Conservation (phyloP, 441 rosid genomes). For the Populus tomentosa region DNA sequence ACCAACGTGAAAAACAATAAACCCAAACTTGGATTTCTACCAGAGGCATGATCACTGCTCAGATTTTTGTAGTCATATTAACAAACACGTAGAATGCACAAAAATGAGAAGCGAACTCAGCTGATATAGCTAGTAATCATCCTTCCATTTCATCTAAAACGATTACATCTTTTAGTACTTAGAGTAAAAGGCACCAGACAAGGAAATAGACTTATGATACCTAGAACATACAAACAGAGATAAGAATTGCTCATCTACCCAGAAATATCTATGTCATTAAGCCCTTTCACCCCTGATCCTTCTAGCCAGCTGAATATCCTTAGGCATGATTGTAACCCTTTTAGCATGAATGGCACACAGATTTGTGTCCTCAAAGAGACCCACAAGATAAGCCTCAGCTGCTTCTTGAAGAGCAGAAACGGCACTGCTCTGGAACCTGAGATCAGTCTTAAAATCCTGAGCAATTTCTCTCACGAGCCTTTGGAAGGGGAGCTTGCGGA, state of each 20-base stretch:
- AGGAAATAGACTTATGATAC: too few relatives aligned
- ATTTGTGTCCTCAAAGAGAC: conserved; percentile 27
- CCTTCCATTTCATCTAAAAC: neutral
- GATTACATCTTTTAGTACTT: neutral
- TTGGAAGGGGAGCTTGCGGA: conserved; percentile 31
- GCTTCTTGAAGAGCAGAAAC: conserved; percentile 31
- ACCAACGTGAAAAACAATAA: too few relatives aligned
- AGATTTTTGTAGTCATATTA: too few relatives aligned
- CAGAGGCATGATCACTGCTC: too few relatives aligned
- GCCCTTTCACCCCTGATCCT: conserved; percentile 33
- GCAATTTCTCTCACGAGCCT: conserved; percentile 32
- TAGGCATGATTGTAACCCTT: conserved; percentile 33
- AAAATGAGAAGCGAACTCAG: too few relatives aligned
- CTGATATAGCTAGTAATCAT: neutral
- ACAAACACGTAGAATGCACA: too few relatives aligned
- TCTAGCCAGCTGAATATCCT: conserved; percentile 25
- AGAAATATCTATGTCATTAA: neutral
- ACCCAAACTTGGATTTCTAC: too few relatives aligned
- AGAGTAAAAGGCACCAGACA: neutral
- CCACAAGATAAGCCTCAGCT: conserved; percentile 26
- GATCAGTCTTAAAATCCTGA: conserved; percentile 30
- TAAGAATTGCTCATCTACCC: neutral
- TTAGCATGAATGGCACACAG: conserved; percentile 25
- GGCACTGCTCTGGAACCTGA: conserved; percentile 29
- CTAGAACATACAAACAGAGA: neutral